Evolutionary conservation across 2,329 filamentous ascomycete species (phyloP).

Genomic region (Gliomastix tumulicola): DNA sequence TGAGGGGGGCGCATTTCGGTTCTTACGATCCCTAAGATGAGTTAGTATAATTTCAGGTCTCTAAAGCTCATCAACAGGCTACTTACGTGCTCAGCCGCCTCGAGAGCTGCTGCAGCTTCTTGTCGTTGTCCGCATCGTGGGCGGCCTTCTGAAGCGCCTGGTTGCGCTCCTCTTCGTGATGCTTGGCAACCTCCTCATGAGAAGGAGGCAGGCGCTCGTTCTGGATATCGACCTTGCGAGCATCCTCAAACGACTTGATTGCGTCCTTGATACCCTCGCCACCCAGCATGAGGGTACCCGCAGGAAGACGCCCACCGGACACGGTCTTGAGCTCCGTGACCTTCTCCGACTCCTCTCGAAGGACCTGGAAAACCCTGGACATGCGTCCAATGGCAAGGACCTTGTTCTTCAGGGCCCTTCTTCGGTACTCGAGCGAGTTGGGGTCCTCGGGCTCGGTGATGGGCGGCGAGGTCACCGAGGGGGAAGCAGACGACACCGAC

Average conservation of each 20-base stretch:
- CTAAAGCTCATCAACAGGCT: too few species aligned
- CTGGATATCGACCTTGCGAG: conserved; percentile 91
- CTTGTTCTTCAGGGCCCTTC: conserved; percentile 98
- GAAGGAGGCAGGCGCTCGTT: conserved; percentile 92
- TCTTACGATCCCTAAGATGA: conserved; percentile 5
- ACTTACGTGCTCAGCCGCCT: conserved; percentile 87
- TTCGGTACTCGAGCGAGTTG: conserved; percentile 88
- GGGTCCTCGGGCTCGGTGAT: conserved; percentile 52
- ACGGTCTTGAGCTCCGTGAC: conserved; percentile 98
- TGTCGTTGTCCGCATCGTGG: conserved; percentile 86
- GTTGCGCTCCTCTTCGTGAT: conserved; percentile 72
- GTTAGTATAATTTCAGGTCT: too few species aligned
- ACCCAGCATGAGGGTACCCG: conserved; percentile 94
- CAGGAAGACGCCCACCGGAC: conserved; percentile 83
- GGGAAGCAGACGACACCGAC: conserved; percentile 62
- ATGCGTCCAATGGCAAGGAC: conserved; percentile 94
- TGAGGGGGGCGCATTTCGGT: conserved; percentile 1
- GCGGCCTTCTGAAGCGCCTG: conserved; percentile 81
- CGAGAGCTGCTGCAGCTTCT: conserved; percentile 77
- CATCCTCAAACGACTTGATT: conserved; percentile 94
- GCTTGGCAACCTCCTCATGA: conserved; percentile 82
- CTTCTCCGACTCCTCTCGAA: conserved; percentile 93
- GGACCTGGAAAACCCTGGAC: conserved; percentile 95
- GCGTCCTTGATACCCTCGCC: conserved; percentile 98
- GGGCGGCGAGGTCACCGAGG: conserved; percentile 66